These are phyloP conservation scores for Beauveria sp. DNA, from an alignment of 2,329 filamentous ascomycete genomes.

Conservation along the genomic window DNA sequence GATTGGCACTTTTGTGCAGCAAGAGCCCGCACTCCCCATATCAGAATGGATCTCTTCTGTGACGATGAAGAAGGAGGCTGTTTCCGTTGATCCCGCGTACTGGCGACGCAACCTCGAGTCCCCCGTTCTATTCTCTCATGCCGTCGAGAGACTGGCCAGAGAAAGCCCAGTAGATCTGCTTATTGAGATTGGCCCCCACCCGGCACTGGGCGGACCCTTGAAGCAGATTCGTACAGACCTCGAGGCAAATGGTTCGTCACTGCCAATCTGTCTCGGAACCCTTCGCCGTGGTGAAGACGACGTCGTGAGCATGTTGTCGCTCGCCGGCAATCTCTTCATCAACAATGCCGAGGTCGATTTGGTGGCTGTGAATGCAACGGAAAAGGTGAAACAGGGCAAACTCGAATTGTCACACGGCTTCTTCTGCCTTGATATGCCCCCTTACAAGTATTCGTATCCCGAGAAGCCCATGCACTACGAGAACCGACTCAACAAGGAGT, in stretches of 20 bases:
- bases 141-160: constrained; percentile 6
- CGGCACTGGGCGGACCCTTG: constrained; percentile 18
- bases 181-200: constrained; percentile 21
- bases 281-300: constrained; percentile 19
- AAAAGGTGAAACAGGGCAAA: neutral
- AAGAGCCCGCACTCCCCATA: constrained; percentile 5
- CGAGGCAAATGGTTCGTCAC: constrained; percentile 15
- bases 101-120: constrained; percentile 20
- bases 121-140: constrained; percentile 18
- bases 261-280: constrained; percentile 20
- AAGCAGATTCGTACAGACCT: constrained; percentile 16
- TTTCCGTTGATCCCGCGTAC: constrained; percentile 14
- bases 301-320: constrained; percentile 17
- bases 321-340: constrained; percentile 20
- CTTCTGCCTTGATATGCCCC: constrained; percentile 17
- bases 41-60: constrained; percentile 20
- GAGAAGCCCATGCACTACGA: constrained; percentile 22
- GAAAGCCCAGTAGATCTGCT: too few relatives aligned
- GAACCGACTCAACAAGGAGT: constrained; percentile 17
- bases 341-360: constrained; percentile 23
- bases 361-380: constrained; percentile 16
- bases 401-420: constrained; percentile 11
- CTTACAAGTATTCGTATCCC: constrained; percentile 23
- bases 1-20: constrained; percentile 3
- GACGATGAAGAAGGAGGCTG: neutral